These are phyloP conservation scores for Diaporthe australafricana DNA, from an alignment of 2,329 filamentous ascomycete genomes.

Conservation along the genomic window DNA sequence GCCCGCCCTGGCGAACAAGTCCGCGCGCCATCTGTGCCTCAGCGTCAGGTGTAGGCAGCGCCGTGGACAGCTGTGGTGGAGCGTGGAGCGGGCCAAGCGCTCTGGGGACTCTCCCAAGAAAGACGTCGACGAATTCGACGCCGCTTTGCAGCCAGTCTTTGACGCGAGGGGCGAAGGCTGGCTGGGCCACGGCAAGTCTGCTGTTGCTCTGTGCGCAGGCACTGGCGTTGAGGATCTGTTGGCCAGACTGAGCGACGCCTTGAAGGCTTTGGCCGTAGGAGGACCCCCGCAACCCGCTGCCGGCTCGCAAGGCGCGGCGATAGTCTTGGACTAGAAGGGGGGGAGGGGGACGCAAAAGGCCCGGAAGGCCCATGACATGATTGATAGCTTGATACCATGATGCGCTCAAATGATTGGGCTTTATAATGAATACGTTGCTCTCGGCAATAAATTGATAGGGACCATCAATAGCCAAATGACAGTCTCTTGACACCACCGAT, in stretches of 20 bases:
- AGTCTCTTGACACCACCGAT: neutral
- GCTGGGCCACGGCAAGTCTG: conserved; percentile 56
- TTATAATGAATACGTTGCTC: conserved; percentile 34
- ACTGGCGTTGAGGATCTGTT: conserved; percentile 60
- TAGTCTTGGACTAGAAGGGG: conserved; percentile 32
- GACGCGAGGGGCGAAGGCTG: conserved; percentile 56
- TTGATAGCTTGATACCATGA: conserved; percentile 38
- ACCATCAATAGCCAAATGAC: conserved; percentile 6
- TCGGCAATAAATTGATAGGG: conserved; percentile 8
- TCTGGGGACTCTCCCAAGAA: conserved; percentile 39
- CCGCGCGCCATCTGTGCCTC: conserved; percentile 57
- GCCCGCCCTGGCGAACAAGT: conserved; percentile 38
- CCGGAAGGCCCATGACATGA: neutral
- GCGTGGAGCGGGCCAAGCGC: conserved; percentile 53
- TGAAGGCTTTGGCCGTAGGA: conserved; percentile 49
- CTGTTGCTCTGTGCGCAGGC: conserved; percentile 57
- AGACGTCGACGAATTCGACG: conserved; percentile 50
- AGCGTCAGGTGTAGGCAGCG: conserved; percentile 63
- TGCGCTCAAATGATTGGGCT: conserved; percentile 11
- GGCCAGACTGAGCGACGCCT: conserved; percentile 57
- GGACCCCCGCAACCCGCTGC: conserved; percentile 3
- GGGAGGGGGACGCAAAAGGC: neutral
- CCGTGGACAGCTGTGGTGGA: conserved; percentile 63
- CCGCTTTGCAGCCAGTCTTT: conserved; percentile 59
- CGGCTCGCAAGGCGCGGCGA: conserved; percentile 33